Conservation (phyloP, 345 rosid genomes). For the Citrus australasica region DNA sequence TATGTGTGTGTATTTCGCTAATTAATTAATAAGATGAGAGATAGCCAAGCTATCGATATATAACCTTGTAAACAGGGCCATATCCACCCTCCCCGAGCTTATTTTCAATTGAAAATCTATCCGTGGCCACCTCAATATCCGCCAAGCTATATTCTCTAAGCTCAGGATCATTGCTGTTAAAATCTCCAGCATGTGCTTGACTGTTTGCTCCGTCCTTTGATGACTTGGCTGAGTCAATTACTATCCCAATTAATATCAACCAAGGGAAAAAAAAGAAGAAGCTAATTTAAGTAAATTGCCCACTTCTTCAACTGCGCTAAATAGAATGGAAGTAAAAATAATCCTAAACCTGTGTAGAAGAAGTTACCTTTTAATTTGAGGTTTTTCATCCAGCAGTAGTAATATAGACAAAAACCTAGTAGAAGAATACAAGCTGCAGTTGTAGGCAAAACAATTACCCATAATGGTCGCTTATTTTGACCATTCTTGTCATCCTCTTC, state of each 20-base stretch:
- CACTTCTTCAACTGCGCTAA: too few relatives aligned
- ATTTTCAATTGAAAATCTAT: conserved; percentile 8
- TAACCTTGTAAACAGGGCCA: conserved; percentile 22
- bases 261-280: not conserved
- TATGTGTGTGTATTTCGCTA: too few relatives aligned
- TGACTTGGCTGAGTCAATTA: not conserved
- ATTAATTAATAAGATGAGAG: too few relatives aligned
- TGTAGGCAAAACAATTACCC: conserved; percentile 10
- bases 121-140: not conserved
- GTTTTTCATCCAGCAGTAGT: conserved; percentile 10
- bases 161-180: not conserved
- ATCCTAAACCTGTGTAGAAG: not conserved
- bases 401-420: not conserved
- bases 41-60: not conserved
- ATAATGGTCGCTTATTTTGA: not conserved
- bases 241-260: not conserved
- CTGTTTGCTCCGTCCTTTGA: not conserved
- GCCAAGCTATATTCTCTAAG: conserved; percentile 3
- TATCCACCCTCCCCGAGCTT: conserved; percentile 21
- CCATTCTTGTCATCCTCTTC: not conserved
- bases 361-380: conserved; percentile 17
- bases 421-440: conserved; percentile 12
- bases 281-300: not conserved
- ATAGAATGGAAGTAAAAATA: too few relatives aligned
- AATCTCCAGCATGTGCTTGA: not conserved